These are phyloP conservation scores for Acer negundo DNA, from an alignment of 345 rosid species.

Conservation along the genomic window DNA sequence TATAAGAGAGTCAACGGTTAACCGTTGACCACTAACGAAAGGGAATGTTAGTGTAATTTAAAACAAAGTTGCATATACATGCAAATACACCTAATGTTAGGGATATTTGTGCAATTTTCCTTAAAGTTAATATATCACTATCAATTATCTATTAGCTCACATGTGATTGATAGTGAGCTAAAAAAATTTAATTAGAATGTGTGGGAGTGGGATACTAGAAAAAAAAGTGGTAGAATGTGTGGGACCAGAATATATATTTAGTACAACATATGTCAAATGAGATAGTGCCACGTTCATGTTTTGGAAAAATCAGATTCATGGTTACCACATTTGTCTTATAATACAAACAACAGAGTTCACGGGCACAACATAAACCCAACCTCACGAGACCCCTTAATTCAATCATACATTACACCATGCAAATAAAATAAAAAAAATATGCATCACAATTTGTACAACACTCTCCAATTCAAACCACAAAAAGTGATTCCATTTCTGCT, in stretches of 20 bases:
- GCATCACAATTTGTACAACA: not conserved
- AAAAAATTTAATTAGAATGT: not conserved
- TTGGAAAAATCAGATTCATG: slow-evolving; percentile 15
- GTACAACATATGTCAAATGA: not conserved
- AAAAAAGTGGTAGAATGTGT: not conserved
- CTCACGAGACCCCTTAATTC: slow-evolving; percentile 33
- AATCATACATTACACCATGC: not conserved
- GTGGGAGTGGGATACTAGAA: not conserved
- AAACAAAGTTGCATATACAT: too few species aligned
- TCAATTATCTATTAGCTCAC: not conserved
- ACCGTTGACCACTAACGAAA: too few species aligned
- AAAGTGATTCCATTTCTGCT: not conserved
- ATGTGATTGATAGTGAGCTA: not conserved
- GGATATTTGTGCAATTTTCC: too few species aligned
- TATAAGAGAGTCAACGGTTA: too few species aligned
- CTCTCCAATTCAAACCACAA: not conserved
- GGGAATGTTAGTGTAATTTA: too few species aligned
- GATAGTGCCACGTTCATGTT: slow-evolving; percentile 14
- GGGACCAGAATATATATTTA: not conserved
- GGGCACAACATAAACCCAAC: slow-evolving; percentile 28
- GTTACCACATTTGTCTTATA: slow-evolving; percentile 6
- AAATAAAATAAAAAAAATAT: too few species aligned
- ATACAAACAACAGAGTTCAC: slow-evolving; percentile 38
- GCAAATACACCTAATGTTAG: too few species aligned
- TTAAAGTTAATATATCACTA: not conserved